Evolutionary conservation across 139 green algal genomes (phyloP).

Genomic region (Pseudopediastrum boryanum): DNA sequence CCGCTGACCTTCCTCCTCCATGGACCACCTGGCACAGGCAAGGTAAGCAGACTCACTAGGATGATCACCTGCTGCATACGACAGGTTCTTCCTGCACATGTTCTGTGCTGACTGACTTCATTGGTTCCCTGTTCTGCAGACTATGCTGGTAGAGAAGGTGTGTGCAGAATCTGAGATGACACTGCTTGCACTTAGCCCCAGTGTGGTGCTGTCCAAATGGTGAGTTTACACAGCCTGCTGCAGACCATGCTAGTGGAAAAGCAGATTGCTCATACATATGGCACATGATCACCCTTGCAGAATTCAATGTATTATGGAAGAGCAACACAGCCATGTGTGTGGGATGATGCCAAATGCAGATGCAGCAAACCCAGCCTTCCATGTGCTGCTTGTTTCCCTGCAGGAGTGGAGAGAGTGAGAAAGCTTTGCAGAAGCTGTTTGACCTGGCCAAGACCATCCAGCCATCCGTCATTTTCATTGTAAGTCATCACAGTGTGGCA

Average conservation of each 20-base stretch:
- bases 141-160: constrained; percentile 72
- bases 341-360: too few species aligned
- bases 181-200: constrained; percentile 61
- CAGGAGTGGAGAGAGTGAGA: constrained; percentile 63
- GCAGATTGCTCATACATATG: background rate
- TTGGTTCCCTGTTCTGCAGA: constrained; percentile 32
- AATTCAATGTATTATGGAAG: too few species aligned
- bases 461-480: constrained; percentile 68
- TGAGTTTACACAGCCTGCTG: background rate
- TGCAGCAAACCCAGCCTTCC: too few species aligned
- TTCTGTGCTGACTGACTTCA: background rate
- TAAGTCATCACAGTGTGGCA: constrained; percentile 25
- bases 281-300: too few species aligned
- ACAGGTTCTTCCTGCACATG: background rate
- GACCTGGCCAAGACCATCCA: constrained; percentile 45
- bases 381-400: too few species aligned
- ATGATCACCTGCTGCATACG: background rate
- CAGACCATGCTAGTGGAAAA: background rate
- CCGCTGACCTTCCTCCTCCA: constrained; percentile 61
- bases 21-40: constrained; percentile 66
- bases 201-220: constrained; percentile 68
- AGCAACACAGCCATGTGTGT: too few species aligned
- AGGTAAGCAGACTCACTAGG: constrained; percentile 10
- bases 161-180: constrained; percentile 56
- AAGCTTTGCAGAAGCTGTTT: constrained; percentile 57